These are phyloP conservation scores for Trichoderma sp. DNA, from an alignment of 2,329 filamentous ascomycete genomes.

Conservation along the genomic window DNA sequence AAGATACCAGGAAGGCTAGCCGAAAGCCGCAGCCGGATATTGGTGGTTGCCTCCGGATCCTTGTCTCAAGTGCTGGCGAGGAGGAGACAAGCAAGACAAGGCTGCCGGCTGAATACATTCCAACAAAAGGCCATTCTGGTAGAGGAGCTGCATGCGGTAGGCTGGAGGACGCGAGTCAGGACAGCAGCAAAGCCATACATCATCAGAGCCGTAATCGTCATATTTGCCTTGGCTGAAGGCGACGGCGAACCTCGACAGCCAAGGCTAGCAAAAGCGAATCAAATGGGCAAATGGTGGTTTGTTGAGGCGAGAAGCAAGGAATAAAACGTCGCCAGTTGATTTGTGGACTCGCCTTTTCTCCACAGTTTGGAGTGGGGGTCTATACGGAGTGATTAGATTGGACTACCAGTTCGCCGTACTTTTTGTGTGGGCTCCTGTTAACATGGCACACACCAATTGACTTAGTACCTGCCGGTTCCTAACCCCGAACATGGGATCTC, in stretches of 20 bases:
- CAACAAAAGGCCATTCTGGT: not conserved
- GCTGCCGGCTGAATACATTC: not conserved
- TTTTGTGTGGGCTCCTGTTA: not conserved
- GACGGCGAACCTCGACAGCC: not conserved
- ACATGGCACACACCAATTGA: not conserved
- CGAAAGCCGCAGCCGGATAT: not conserved
- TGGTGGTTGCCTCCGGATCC: not conserved
- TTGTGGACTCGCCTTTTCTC: not conserved
- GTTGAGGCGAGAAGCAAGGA: not conserved
- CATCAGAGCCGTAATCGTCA: not conserved
- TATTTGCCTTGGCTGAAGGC: not conserved
- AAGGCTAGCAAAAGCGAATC: not conserved
- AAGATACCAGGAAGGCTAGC: not conserved
- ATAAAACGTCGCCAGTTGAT: not conserved
- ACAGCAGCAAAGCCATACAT: not conserved
- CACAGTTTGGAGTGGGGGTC: not conserved
- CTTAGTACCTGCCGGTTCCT: too few species aligned
- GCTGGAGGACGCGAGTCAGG: not conserved
- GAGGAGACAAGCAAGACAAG: not conserved
- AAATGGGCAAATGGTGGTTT: not conserved
- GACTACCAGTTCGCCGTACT: not conserved
- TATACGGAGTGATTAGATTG: not conserved
- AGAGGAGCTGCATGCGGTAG: constrained; percentile 2
- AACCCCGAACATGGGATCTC: not conserved
- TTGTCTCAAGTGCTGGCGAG: not conserved